Conservation (phyloP, 345 rosid genomes). For the Eutrema heterophyllum region DNA sequence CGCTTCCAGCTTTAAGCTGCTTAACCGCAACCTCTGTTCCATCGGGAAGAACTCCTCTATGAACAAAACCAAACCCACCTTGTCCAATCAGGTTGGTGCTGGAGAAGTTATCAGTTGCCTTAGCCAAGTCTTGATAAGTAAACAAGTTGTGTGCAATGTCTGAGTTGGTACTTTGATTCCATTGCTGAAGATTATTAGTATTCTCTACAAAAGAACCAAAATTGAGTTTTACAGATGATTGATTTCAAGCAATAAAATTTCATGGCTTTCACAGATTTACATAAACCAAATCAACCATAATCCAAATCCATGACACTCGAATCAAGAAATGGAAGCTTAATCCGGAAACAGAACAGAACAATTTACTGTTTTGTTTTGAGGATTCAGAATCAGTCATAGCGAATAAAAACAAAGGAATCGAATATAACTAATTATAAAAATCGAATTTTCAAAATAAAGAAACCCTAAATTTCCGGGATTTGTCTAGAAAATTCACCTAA, state of each 20-base stretch:
- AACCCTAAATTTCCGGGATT: slow-evolving; percentile 17
- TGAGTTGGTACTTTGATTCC: slow-evolving; percentile 31
- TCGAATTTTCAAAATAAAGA: not conserved
- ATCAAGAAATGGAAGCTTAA: not conserved
- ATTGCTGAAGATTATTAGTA: slow-evolving; percentile 26
- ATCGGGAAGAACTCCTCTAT: slow-evolving; percentile 53
- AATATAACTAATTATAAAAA: slow-evolving; percentile 3
- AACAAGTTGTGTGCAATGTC: slow-evolving; percentile 42
- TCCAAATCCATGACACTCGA: no score
- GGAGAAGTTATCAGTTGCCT: slow-evolving; percentile 53
- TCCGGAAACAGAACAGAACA: not conserved
- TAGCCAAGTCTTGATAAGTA: slow-evolving; percentile 47
- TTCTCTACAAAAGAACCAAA: not conserved
- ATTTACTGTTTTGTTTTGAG: not conserved
- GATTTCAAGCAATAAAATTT: no score
- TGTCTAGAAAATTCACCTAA: not conserved
- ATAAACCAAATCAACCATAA: no score
- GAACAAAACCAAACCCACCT: slow-evolving; percentile 81
- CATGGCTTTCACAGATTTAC: not conserved
- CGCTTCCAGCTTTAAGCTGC: slow-evolving; percentile 65
- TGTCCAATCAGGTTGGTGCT: slow-evolving; percentile 52
- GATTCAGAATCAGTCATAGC: not conserved
- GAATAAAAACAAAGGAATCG: slow-evolving; percentile 18
- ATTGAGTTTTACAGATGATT: no score
- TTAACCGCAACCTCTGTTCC: slow-evolving; percentile 64